A percentile compares a stretch with the other conserved stretches of the same genome.
Evolutionary conservation across 768 basidiomycete genomes (phyloP).

Genomic region (Russula olivacea): DNA sequence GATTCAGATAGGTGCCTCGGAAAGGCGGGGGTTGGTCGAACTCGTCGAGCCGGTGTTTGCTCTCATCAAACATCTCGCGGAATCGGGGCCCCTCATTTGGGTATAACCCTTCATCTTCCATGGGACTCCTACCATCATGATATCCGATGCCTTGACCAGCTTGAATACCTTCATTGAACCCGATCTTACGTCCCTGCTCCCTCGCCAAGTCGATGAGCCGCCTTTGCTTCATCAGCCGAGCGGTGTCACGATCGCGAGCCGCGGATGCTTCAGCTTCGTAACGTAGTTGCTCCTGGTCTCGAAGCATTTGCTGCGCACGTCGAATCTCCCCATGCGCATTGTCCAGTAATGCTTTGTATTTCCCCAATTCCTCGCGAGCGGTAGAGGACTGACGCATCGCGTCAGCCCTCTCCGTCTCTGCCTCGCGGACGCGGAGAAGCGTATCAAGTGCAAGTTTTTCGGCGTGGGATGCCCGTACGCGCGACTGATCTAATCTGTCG

Average conservation of each 20-base stretch:
- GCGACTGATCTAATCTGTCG: slow-evolving; percentile 37
- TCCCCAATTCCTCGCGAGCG: slow-evolving; percentile 39
- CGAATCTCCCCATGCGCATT: slow-evolving; percentile 42
- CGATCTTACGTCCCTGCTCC: slow-evolving; percentile 40
- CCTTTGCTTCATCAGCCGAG: slow-evolving; percentile 40
- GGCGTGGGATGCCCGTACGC: slow-evolving; percentile 40
- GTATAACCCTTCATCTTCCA: neutral
- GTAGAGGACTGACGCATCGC: slow-evolving; percentile 38
- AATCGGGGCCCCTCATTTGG: slow-evolving; percentile 8
- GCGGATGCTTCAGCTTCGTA: slow-evolving; percentile 44
- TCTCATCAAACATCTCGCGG: slow-evolving; percentile 14
- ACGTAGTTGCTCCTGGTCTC: slow-evolving; percentile 39
- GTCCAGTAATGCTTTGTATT: slow-evolving; percentile 43
- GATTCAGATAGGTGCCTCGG: neutral
- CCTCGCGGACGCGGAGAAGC: slow-evolving; percentile 38
- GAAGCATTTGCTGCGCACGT: slow-evolving; percentile 40
- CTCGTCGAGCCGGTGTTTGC: slow-evolving; percentile 9
- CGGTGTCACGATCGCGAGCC: slow-evolving; percentile 40
- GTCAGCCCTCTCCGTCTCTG: slow-evolving; percentile 36
- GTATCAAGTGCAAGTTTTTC: slow-evolving; percentile 45
- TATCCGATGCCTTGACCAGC: slow-evolving; percentile 24
- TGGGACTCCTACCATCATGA: slow-evolving; percentile 11
- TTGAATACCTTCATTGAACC: slow-evolving; percentile 39
- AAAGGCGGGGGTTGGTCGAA: slow-evolving; percentile 12
- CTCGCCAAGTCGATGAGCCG: slow-evolving; percentile 37